A percentile compares a stretch with the other conserved stretches of the same genome.
Evolutionary conservation across 805 yeast species (phyloP).

Genomic region (Wickerhamiella musiphila): DNA sequence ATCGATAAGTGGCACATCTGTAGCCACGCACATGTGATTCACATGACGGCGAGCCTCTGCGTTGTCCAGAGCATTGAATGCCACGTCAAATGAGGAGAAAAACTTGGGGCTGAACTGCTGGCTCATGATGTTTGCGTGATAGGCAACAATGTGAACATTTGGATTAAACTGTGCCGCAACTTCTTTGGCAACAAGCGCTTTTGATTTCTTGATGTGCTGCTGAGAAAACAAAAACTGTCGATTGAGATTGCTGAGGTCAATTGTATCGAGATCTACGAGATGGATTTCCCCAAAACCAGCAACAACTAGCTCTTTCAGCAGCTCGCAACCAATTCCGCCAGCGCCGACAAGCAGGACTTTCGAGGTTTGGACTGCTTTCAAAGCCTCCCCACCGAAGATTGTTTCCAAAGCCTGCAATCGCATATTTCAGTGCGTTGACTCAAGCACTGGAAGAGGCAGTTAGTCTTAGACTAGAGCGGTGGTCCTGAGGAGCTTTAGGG

Average conservation of each 20-base stretch:
- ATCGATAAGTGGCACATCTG: constrained; percentile 67
- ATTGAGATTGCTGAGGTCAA: constrained; percentile 80
- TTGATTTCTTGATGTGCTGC: constrained; percentile 77
- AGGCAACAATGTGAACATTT: constrained; percentile 53
- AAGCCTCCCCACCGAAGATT: constrained; percentile 10
- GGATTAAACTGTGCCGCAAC: constrained; percentile 62
- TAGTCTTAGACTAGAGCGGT: too few species aligned
- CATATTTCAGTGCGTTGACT: too few species aligned
- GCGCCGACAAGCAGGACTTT: constrained; percentile 83
- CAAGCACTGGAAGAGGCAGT: too few species aligned
- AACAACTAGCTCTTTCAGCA: constrained; percentile 94
- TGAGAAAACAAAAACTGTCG: constrained; percentile 84
- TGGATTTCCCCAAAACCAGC: constrained; percentile 37
- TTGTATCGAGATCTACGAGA: constrained; percentile 74
- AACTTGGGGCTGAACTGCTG: constrained; percentile 56
- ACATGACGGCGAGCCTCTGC: constrained; percentile 84
- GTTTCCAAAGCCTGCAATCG: constrained; percentile 3
- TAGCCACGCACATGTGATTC: constrained; percentile 60
- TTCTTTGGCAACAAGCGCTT: constrained; percentile 66
- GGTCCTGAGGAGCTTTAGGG: too few species aligned
- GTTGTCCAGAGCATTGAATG: constrained; percentile 88
- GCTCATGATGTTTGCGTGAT: constrained; percentile 81
- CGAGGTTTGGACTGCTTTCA: constrained; percentile 7
- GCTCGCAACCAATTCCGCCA: constrained; percentile 99
- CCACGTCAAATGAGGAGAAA: constrained; percentile 58